Evolutionary conservation across 2,329 filamentous ascomycete species (phyloP), one percentile per base, ranked within the genome.

Genomic region (Talaromyces sp.): DNA sequence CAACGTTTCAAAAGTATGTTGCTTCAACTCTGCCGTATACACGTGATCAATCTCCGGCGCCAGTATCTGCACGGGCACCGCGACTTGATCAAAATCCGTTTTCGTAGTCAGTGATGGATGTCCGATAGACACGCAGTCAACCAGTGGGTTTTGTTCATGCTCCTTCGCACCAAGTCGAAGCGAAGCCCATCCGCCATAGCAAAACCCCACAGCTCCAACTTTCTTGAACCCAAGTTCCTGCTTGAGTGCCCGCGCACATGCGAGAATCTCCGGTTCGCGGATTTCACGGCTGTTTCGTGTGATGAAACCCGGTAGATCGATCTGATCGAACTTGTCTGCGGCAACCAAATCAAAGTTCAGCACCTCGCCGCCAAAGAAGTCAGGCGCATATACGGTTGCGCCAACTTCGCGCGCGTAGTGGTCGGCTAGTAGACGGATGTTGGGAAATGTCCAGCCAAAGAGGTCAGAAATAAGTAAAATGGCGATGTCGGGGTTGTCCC

Each of bases 151-250:
- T 1, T 51, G 3, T 14, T 66, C 63, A n/a, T 72, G 62, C 12
- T 68, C 70, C 60, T 77, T 75, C 1, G 75, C 72, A 0, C 73
- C 81, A 0, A 84, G 75, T 1, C 77, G 75, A 59, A 82, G 77
- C 3, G 71, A 72, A 0, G 77, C 81, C 82, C 81, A 83, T 6
- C 79, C 80, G 14, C 81, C 81, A 57, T 75, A 83, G 69, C 81
- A 83, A 64, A 74, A 83, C 1, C 81, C 81, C 2, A 81, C 68
- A 0, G 78, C 80, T 3, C 70, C 80, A 11, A 81, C 62, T 38
- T 70, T 74, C 5, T 65, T 63, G 8, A 65, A 65, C 17, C 48
- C 48, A 2, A 52, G 48, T 41, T 65, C 52, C 0, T 54, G 27
- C 41, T 73, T 74, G n/a, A 80, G 65, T 0, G 68, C 67, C 59